Evolutionary conservation across 768 basidiomycete species (phyloP).

Genomic region (Chalciporus piperatus): DNA sequence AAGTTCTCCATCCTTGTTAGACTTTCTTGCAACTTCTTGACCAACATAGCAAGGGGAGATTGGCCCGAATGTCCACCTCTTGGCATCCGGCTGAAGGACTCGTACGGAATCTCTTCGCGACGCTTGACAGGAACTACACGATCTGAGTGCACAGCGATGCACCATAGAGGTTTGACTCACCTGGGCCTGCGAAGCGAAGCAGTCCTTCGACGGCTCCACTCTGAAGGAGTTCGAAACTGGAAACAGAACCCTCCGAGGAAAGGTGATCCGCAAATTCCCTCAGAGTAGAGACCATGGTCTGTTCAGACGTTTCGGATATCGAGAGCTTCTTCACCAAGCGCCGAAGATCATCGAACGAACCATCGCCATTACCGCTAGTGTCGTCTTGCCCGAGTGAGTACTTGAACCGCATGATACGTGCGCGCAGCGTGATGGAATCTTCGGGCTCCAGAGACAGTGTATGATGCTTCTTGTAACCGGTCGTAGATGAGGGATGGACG

Average conservation of each 20-base stretch:
- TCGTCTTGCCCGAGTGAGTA: constrained; percentile 61
- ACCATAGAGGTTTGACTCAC: constrained; percentile 5
- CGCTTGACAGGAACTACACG: constrained; percentile 55
- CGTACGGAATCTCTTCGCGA: constrained; percentile 77
- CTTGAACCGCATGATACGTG: constrained; percentile 84
- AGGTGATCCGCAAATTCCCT: constrained; percentile 78
- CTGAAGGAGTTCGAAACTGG: constrained; percentile 93
- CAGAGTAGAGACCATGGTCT: constrained; percentile 58
- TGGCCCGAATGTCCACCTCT: constrained; percentile 44
- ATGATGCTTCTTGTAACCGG: constrained; percentile 67
- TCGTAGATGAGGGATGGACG: constrained; percentile 40
- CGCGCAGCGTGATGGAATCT: constrained; percentile 90
- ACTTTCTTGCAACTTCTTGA: constrained; percentile 96
- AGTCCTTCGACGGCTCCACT: constrained; percentile 90
- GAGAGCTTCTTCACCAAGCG: constrained; percentile 65
- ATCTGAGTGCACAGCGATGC: constrained; percentile 2
- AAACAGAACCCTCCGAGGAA: constrained; percentile 73
- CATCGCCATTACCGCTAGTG: constrained; percentile 51
- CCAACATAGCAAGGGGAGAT: constrained; percentile 70
- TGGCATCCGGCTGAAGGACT: constrained; percentile 64
- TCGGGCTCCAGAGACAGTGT: constrained; percentile 75
- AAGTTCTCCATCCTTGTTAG: constrained; percentile 94
- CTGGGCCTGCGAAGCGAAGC: constrained; percentile 62
- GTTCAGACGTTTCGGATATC: constrained; percentile 53
- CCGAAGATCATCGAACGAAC: constrained; percentile 61